A percentile compares a stretch with the other conserved stretches of the same genome.
These are phyloP conservation scores for Trametes cubensis DNA, from an alignment of 768 basidiomycete species.

Conservation along the genomic window DNA sequence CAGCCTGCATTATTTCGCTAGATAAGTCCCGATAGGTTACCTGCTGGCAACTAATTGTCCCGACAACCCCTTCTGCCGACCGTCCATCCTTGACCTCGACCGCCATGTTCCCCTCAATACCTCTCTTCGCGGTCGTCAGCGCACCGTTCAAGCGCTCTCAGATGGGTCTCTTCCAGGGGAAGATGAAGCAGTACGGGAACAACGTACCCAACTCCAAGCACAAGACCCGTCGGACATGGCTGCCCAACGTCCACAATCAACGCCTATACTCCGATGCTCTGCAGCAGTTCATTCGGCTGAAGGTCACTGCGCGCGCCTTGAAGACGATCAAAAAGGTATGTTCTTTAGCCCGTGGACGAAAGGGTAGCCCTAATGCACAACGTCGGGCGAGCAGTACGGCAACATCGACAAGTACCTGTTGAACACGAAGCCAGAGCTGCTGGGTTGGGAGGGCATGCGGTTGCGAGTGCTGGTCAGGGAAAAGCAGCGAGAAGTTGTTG, in stretches of 20 bases:
- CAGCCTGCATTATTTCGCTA: not conserved
- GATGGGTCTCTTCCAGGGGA: conserved; percentile 82
- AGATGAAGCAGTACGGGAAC: conserved; percentile 79
- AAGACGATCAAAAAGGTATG: conserved; percentile 83
- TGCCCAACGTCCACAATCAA: conserved; percentile 85
- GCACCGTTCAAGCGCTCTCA: conserved; percentile 82
- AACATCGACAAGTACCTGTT: conserved; percentile 47
- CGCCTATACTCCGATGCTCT: conserved; percentile 69
- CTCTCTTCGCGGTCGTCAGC: conserved; percentile 43
- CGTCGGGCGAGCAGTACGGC: conserved; percentile 28
- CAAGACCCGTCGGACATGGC: conserved; percentile 87
- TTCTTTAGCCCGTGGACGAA: not conserved
- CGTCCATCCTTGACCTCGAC: conserved; percentile 1
- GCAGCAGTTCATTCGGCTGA: conserved; percentile 58
- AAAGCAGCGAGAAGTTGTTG: conserved; percentile 20
- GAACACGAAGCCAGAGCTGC: conserved; percentile 40
- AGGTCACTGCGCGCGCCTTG: conserved; percentile 75
- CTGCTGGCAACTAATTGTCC: not conserved
- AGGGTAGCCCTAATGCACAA: not conserved
- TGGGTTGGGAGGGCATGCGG: conserved; percentile 47
- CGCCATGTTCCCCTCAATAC: conserved; percentile 41
- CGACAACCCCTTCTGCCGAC: not conserved
- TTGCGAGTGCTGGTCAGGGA: conserved; percentile 41
- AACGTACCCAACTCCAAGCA: conserved; percentile 88
- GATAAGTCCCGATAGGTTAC: not conserved